Evolutionary conservation across 1,284 basidiomycete species (phyloP).

Genomic region (Pisolithus thermaeus): DNA sequence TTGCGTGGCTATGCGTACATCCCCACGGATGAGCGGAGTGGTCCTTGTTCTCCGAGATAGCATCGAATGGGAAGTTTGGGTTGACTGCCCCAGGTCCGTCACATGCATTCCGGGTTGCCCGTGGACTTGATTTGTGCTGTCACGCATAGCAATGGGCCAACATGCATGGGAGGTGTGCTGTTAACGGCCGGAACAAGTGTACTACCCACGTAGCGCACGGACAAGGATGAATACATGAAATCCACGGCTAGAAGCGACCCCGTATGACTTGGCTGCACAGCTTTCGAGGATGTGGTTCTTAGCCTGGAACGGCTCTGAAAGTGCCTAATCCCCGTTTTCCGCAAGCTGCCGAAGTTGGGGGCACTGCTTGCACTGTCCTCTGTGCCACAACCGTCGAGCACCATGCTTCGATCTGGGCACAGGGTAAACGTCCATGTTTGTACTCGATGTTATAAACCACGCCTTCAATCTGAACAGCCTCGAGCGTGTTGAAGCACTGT

Average conservation of each 20-base stretch:
- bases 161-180: background rate
- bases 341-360: constrained; percentile 12
- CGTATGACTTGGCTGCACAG: constrained; percentile 77
- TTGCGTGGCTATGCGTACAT: background rate
- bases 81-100: constrained; percentile 16
- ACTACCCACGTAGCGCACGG: constrained; percentile 42
- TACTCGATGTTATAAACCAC: background rate
- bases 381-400: background rate
- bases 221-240: constrained; percentile 71
- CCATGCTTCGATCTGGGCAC: constrained; percentile 47
- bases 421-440: constrained; percentile 9
- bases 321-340: constrained; percentile 46
- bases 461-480: too few species aligned
- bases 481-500: too few species aligned
- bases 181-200: constrained; percentile 9
- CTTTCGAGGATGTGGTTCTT: constrained; percentile 54
- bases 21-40: too few species aligned
- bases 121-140: constrained; percentile 19
- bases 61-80: constrained; percentile 4
- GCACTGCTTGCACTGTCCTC: constrained; percentile 8
- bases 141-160: background rate
- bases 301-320: constrained; percentile 68
- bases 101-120: constrained; percentile 30
- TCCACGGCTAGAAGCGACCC: constrained; percentile 75
- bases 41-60: too few species aligned